These are phyloP conservation scores for Phenoliferia sp. DNA, from an alignment of 1,284 basidiomycete species.

Conservation along the genomic window DNA sequence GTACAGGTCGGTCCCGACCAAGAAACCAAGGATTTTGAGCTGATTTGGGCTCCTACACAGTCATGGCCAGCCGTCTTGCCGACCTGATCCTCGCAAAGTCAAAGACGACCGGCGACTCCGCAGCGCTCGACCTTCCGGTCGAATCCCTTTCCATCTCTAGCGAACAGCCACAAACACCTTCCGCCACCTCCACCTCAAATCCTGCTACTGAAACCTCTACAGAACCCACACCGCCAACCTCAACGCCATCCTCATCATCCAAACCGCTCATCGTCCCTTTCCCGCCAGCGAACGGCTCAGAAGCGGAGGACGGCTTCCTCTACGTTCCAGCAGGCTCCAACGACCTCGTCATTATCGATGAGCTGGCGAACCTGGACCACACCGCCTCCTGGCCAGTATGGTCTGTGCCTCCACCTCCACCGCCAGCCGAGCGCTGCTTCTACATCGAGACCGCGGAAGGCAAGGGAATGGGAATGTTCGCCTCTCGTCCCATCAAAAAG, in stretches of 20 bases:
- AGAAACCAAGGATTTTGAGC: no score
- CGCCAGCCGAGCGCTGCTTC: not conserved
- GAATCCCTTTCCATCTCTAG: no score
- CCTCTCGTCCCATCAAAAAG: not conserved
- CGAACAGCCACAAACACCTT: no score
- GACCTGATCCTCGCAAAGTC: no score
- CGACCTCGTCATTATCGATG: constrained; percentile 1
- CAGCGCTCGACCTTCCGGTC: no score
- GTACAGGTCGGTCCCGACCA: no score
- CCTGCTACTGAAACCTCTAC: not conserved
- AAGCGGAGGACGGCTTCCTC: not conserved
- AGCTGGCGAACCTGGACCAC: not conserved
- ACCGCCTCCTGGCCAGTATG: not conserved
- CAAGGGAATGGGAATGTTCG: not conserved
- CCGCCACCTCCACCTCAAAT: no score
- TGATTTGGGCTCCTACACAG: no score
- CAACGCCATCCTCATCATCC: not conserved
- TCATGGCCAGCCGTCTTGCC: no score
- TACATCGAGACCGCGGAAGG: not conserved
- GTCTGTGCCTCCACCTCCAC: not conserved
- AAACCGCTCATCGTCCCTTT: not conserved
- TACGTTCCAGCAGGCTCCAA: not conserved
- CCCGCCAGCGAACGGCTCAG: not conserved
- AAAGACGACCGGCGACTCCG: no score
- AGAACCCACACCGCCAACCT: not conserved